Percentiles rank a stretch among this genome's conserved stretches.
Evolutionary conservation across 129 eudicot species (phyloP).

Genomic region (Heracleum sosnowskyi): DNA sequence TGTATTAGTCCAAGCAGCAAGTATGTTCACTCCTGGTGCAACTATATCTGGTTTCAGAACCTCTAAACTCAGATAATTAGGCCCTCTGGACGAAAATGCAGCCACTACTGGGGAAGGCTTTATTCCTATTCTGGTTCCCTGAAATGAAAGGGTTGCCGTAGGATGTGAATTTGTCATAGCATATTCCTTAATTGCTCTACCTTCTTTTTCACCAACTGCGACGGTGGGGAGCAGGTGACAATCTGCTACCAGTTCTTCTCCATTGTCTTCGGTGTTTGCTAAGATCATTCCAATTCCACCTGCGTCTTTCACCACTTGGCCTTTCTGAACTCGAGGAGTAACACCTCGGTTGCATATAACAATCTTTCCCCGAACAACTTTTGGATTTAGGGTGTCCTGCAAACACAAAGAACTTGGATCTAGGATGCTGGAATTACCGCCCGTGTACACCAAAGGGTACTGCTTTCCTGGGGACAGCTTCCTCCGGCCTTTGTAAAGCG

Average conservation of each 20-base stretch:
- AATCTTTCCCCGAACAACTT: constrained; percentile 62
- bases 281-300: constrained; percentile 91
- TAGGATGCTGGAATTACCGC: constrained; percentile 56
- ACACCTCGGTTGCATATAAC: constrained; percentile 86
- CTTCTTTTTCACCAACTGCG: constrained; percentile 74
- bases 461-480: constrained; percentile 28
- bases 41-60: constrained; percentile 73
- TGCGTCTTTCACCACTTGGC: constrained; percentile 85
- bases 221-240: constrained; percentile 80
- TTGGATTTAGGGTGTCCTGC: constrained; percentile 67
- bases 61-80: constrained; percentile 62
- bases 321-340: constrained; percentile 88
- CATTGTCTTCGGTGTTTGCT: constrained; percentile 74
- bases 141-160: constrained; percentile 58
- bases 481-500: constrained; percentile 60
- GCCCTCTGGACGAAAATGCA: constrained; percentile 90
- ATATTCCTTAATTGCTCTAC: constrained; percentile 49
- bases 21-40: constrained; percentile 95
- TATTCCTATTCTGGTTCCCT: constrained; percentile 58
- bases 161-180: constrained; percentile 36
- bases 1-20: constrained; percentile 78
- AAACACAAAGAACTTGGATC: constrained; percentile 78
- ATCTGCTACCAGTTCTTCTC: constrained; percentile 86
- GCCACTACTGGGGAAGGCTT: constrained; percentile 91
- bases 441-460: constrained; percentile 66